These are phyloP conservation scores for Triadica sebifera DNA, from an alignment of 345 rosid species.

Conservation along the genomic window DNA sequence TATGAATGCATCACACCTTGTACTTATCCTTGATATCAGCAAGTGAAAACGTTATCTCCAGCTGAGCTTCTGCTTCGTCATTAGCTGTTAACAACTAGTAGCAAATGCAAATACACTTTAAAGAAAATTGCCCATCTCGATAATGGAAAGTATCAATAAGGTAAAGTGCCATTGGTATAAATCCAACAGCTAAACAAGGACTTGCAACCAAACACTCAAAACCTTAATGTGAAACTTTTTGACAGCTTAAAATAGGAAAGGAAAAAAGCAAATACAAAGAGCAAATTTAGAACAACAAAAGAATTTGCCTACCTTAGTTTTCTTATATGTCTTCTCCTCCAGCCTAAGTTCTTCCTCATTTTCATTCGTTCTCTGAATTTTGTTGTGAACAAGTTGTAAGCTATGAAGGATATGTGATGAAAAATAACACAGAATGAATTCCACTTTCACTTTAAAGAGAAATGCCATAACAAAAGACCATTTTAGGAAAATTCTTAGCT, in stretches of 20 bases:
- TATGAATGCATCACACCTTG: slow-evolving; percentile 45
- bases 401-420: neutral
- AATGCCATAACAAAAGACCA: neutral
- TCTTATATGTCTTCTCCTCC: slow-evolving; percentile 40
- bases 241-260: neutral
- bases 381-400: neutral
- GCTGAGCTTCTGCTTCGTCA: slow-evolving; percentile 42
- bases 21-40: slow-evolving; percentile 66
- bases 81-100: slow-evolving; percentile 33
- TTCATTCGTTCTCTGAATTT: slow-evolving; percentile 32
- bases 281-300: neutral
- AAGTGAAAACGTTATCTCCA: slow-evolving; percentile 45
- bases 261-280: neutral
- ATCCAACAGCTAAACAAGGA: neutral
- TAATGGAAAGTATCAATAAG: neutral
- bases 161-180: neutral
- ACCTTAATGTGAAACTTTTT: neutral
- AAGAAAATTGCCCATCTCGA: slow-evolving; percentile 3
- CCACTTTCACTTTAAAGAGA: neutral
- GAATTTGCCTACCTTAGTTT: slow-evolving; percentile 42
- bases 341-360: slow-evolving; percentile 24
- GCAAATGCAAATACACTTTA: slow-evolving; percentile 15
- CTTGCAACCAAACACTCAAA: neutral
- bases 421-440: neutral
- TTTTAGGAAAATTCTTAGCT: neutral